A percentile compares a stretch with the other conserved stretches of the same genome.
phyloP scores from a whole-genome alignment of 2,329 filamentous ascomycete species.

The Diplodia intermedia region DNA sequence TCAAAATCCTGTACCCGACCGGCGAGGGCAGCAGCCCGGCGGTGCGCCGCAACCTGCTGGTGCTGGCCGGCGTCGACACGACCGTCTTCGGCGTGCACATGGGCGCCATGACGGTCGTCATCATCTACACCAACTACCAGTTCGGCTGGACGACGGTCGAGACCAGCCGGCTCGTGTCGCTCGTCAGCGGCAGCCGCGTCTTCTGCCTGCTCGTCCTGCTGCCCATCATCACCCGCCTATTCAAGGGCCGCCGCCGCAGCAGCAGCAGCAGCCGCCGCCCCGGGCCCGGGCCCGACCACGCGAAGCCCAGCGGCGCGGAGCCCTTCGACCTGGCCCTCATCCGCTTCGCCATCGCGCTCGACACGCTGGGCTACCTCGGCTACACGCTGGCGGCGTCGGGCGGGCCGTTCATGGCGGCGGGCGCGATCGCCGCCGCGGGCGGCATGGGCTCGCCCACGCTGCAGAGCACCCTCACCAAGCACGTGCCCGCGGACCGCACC shows the following conservation, averaged over 20 bases:
- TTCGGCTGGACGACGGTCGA: conserved; percentile 86
- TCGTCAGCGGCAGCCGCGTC: conserved; percentile 80
- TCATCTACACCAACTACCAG: conserved; percentile 81
- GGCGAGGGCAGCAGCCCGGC: conserved; percentile 66
- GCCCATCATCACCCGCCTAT: conserved; percentile 76
- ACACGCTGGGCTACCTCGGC: conserved; percentile 76
- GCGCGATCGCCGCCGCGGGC: conserved; percentile 76
- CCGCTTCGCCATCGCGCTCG: conserved; percentile 75
- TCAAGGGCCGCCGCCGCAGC: conserved; percentile 62
- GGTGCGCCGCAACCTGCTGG: conserved; percentile 79
- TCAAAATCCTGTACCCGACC: conserved; percentile 78
- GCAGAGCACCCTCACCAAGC: conserved; percentile 86
- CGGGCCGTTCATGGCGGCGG: conserved; percentile 72
- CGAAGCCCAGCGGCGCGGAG: conserved; percentile 72
- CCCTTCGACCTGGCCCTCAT: conserved; percentile 78
- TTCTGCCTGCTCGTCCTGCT: conserved; percentile 75
- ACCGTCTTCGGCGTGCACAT: conserved; percentile 82
- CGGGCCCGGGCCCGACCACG: neutral
- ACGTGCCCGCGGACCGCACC: conserved; percentile 80
- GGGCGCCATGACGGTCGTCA: conserved; percentile 78
- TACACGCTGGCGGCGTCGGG: conserved; percentile 72
- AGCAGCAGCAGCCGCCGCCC: neutral
- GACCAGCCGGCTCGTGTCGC: conserved; percentile 79
- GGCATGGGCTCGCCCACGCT: conserved; percentile 86
- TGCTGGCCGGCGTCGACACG: conserved; percentile 81